Evolutionary conservation across 75 land plant genomes (phyloP).

Genomic region (Cupressus sempervirens): DNA sequence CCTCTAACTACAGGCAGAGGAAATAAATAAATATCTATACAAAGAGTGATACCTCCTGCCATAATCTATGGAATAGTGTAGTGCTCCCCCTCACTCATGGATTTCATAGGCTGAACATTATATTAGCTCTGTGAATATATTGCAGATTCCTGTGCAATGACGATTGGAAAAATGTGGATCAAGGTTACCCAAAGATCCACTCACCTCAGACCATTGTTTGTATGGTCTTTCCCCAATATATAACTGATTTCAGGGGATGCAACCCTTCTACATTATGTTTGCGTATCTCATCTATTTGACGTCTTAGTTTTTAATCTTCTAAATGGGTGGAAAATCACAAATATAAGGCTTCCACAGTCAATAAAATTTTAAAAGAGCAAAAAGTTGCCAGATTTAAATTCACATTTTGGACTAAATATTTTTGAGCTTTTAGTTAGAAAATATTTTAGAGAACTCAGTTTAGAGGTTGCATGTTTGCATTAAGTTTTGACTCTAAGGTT

Average conservation of each 20-base stretch:
- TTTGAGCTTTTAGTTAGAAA: no score
- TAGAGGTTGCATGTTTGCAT: background rate
- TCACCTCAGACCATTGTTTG: constrained; percentile 56
- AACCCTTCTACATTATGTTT: no score
- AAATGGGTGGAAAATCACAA: no score
- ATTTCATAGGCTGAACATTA: constrained; percentile 95
- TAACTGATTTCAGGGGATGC: no score
- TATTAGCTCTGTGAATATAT: constrained; percentile 59
- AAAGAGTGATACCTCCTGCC: constrained; percentile 76
- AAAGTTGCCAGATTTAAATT: no score
- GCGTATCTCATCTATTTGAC: no score
- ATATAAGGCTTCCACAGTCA: no score
- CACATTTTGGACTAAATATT: no score
- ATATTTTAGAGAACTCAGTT: no score
- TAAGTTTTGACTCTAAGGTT: background rate
- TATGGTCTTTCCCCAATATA: constrained; percentile 20
- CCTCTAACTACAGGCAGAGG: constrained; percentile 56
- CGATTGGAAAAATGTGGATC: constrained; percentile 67
- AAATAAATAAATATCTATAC: constrained; percentile 25
- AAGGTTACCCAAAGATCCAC: constrained; percentile 78
- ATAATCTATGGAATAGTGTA: constrained; percentile 65
- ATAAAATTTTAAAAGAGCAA: no score
- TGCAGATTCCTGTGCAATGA: constrained; percentile 65
- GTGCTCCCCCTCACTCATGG: constrained; percentile 30
- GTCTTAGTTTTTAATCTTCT: no score